Evolutionary conservation across 352 stramenopile genomes (phyloP).

Genomic region (Globisporangium orthogonon): DNA sequence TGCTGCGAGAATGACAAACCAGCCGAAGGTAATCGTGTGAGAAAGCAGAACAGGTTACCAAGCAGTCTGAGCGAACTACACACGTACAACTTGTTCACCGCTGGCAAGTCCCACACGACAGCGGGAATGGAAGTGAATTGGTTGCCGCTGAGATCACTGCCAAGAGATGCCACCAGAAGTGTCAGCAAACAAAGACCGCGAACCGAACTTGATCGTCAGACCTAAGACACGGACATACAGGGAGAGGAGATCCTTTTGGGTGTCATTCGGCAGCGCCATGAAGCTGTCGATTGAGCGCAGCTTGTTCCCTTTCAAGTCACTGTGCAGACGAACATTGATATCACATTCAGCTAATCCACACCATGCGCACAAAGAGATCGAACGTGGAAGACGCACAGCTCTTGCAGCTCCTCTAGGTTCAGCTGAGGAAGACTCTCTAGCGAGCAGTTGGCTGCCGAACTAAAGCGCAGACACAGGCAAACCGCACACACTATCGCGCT

Average conservation of each 20-base stretch:
- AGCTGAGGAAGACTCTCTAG: not conserved
- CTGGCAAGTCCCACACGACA: constrained; percentile 3
- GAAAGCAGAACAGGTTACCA: not conserved
- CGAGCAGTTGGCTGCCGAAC: constrained; percentile 3
- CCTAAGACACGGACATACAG: not conserved
- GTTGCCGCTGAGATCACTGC: constrained; percentile 5
- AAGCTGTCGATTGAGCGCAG: constrained; percentile 4
- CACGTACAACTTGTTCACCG: constrained; percentile 8
- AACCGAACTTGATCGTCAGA: not conserved
- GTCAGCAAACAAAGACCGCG: not conserved
- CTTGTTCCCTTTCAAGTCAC: constrained; percentile 5
- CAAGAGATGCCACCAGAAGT: not conserved
- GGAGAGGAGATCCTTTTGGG: not conserved
- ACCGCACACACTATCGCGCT: not conserved
- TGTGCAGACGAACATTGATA: not conserved
- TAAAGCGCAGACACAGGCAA: not conserved
- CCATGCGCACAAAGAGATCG: not conserved
- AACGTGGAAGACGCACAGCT: constrained; percentile 1
- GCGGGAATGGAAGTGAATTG: constrained; percentile 5
- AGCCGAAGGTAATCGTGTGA: not conserved
- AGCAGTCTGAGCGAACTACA: not conserved
- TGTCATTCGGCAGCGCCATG: not conserved
- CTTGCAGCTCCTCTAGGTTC: not conserved
- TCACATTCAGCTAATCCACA: not conserved
- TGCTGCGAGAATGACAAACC: no score